A percentile compares a stretch with the other conserved stretches of the same genome.
Evolutionary conservation across 2,329 filamentous ascomycete genomes (phyloP).

Genomic region (Pseudogymnoascus sp.): DNA sequence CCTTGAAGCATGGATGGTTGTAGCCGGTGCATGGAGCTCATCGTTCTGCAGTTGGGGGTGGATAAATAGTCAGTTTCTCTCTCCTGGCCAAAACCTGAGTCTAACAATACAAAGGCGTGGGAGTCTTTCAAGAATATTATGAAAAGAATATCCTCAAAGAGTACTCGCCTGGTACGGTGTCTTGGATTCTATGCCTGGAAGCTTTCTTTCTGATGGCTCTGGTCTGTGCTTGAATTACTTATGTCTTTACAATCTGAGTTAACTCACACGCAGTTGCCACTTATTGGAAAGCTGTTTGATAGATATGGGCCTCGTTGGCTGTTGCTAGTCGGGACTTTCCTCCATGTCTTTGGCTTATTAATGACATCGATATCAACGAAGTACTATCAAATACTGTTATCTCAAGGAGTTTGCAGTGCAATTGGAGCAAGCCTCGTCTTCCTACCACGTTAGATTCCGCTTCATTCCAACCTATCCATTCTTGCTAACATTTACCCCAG

Average conservation of each 20-base stretch:
- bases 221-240: constrained; percentile 35
- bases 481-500: constrained; percentile 27
- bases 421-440: constrained; percentile 36
- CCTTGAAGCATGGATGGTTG: constrained; percentile 45
- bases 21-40: constrained; percentile 36
- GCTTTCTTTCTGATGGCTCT: constrained; percentile 40
- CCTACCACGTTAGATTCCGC: background rate
- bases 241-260: background rate
- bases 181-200: constrained; percentile 50
- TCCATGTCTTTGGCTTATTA: constrained; percentile 31
- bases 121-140: constrained; percentile 51
- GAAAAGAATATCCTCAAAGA: constrained; percentile 37
- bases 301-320: constrained; percentile 51
- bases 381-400: constrained; percentile 34
- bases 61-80: constrained; percentile 21
- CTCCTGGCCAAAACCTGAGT: background rate
- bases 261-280: background rate
- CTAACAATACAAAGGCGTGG: constrained; percentile 32
- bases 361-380: constrained; percentile 29
- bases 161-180: constrained; percentile 43
- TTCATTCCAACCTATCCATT: background rate
- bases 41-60: constrained; percentile 41
- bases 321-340: constrained; percentile 30
- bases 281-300: constrained; percentile 55
- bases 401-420: constrained; percentile 34